These are phyloP conservation scores for Geotrichum siamense DNA, from an alignment of 1,139 yeast genomes.

Conservation along the genomic window DNA sequence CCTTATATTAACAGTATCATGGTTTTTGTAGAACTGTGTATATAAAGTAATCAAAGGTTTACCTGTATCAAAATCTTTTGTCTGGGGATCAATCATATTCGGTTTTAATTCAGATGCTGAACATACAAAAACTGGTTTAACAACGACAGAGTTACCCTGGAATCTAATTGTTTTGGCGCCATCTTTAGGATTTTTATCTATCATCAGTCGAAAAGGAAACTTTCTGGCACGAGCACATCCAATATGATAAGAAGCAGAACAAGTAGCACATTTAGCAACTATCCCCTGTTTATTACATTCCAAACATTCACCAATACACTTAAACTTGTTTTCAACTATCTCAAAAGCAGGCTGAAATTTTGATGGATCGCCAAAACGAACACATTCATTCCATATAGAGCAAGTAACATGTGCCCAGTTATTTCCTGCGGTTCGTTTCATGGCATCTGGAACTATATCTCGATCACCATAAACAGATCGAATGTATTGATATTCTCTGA, in stretches of 20 bases:
- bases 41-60: slow-evolving; percentile 1
- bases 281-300: slow-evolving; percentile 32
- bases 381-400: slow-evolving; percentile 47
- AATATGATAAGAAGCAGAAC: slow-evolving; percentile 45
- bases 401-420: slow-evolving; percentile 81
- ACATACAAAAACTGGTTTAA: slow-evolving; percentile 34
- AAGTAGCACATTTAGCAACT: slow-evolving; percentile 36
- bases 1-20: not conserved
- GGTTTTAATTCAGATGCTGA: slow-evolving; percentile 14
- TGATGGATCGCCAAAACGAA: slow-evolving; percentile 39
- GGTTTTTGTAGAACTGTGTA: not conserved
- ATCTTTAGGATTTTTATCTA: slow-evolving; percentile 22
- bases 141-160: slow-evolving; percentile 35
- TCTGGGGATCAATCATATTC: slow-evolving; percentile 3
- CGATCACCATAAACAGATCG: slow-evolving; percentile 40
- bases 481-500: slow-evolving; percentile 45
- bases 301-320: not conserved
- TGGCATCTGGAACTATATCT: slow-evolving; percentile 50
- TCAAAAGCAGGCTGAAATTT: slow-evolving; percentile 43
- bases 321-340: slow-evolving; percentile 23
- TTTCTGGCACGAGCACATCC: slow-evolving; percentile 51
- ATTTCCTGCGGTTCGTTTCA: slow-evolving; percentile 63
- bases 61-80: not conserved
- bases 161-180: slow-evolving; percentile 31
- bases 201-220: slow-evolving; percentile 32